Conservation (phyloP, 2,329 filamentous ascomycete species). For the Penicillium psychrosexuale region DNA sequence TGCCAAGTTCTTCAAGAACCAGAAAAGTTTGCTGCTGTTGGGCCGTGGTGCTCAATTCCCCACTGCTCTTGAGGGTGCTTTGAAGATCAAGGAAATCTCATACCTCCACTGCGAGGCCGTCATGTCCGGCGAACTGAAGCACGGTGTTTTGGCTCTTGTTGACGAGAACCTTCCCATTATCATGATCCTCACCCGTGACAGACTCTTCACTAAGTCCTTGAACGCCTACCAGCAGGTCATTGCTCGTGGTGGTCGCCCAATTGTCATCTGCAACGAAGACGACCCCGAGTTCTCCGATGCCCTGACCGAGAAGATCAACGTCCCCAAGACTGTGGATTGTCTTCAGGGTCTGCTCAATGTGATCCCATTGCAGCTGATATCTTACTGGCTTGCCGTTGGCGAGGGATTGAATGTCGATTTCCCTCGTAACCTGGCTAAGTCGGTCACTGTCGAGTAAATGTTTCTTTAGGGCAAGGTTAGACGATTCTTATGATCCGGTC, state of each 20-base stretch:
- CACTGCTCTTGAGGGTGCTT: constrained; percentile 91
- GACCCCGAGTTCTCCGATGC: constrained; percentile 86
- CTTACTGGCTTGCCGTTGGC: constrained; percentile 96
- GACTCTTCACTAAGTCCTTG: constrained; percentile 97
- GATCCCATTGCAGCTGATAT: constrained; percentile 93
- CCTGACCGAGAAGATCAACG: constrained; percentile 94
- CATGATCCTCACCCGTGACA: constrained; percentile 96
- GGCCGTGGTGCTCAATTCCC: constrained; percentile 93
- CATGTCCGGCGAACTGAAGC: constrained; percentile 99
- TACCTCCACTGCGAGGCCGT: constrained; percentile 99
- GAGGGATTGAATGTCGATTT: constrained; percentile 98
- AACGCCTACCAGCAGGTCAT: constrained; percentile 99
- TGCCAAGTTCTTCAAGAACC: constrained; percentile 88
- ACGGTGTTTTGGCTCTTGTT: constrained; percentile 93
- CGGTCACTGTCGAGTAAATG: constrained; percentile 91
- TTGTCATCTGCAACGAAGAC: constrained; percentile 92
- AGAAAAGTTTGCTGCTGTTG: constrained; percentile 91
- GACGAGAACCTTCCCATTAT: constrained; percentile 99
- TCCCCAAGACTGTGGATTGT: constrained; percentile 90
- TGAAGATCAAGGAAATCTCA: constrained; percentile 99
- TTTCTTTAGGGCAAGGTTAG: constrained; percentile 14
- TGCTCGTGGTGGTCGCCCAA: constrained; percentile 90
- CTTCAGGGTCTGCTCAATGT: constrained; percentile 97
- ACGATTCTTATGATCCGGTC: constrained; percentile 24
- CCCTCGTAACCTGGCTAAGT: constrained; percentile 97